A percentile compares a stretch with the other conserved stretches of the same genome.
Conservation (phyloP, 108 stramenopile species). For the Skeletonema tropicum region DNA sequence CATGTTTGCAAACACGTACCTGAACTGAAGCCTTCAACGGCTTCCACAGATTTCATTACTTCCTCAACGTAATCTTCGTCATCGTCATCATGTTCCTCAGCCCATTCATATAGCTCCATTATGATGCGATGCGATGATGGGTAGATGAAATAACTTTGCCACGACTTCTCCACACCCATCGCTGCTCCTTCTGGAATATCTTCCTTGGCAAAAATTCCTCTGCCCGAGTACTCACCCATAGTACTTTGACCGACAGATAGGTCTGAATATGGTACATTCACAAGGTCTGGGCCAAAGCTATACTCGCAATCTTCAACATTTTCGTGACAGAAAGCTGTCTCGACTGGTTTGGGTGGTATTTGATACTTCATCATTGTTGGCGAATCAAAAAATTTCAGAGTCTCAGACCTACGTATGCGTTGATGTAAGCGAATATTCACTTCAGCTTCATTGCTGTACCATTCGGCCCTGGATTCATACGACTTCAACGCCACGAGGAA, state of each 20-base stretch:
- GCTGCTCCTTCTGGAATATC: constrained; percentile 21
- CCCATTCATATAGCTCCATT: neutral
- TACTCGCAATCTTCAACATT: neutral
- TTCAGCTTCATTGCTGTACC: constrained; percentile 50
- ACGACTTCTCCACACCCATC: constrained; percentile 29
- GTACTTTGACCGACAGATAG: constrained; percentile 37
- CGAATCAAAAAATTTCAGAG: neutral
- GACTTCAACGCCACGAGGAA: constrained; percentile 47
- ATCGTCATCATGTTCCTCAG: neutral
- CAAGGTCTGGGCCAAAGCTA: constrained; percentile 22
- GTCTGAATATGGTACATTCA: constrained; percentile 29
- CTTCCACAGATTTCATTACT: neutral
- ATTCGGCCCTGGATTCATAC: constrained; percentile 27
- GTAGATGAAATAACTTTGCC: constrained; percentile 27
- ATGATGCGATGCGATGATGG: constrained; percentile 26
- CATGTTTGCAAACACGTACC: neutral
- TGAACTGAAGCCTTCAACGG: neutral
- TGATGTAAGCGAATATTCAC: constrained; percentile 37
- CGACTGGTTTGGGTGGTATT: neutral
- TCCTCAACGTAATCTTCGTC: neutral
- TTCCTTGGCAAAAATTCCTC: constrained; percentile 35
- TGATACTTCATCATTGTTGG: neutral
- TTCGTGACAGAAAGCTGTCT: neutral
- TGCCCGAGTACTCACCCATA: constrained; percentile 43
- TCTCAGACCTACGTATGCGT: neutral